These are phyloP conservation scores for Zygosaccharomyces pseudorouxii DNA, from an alignment of 805 yeast genomes.

Conservation along the genomic window DNA sequence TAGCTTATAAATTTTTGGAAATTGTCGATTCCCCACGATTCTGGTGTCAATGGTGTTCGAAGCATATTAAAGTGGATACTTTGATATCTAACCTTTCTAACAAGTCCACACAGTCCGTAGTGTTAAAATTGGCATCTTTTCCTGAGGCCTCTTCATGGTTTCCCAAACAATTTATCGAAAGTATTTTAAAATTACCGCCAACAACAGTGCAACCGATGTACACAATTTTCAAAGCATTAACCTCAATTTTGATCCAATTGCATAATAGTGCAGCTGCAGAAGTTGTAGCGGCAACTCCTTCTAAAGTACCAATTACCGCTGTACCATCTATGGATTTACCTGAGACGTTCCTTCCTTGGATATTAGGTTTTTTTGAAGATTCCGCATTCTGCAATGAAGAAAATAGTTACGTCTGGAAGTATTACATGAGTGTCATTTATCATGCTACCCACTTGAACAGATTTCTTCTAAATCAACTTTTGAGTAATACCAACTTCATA, in stretches of 20 bases:
- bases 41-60: constrained; percentile 30
- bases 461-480: constrained; percentile 14
- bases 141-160: constrained; percentile 19
- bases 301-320: constrained; percentile 9
- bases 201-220: constrained; percentile 17
- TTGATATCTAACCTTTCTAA: constrained; percentile 13
- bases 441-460: constrained; percentile 23
- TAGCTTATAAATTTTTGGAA: constrained; percentile 23
- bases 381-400: constrained; percentile 10
- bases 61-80: constrained; percentile 13
- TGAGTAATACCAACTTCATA: constrained; percentile 13
- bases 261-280: constrained; percentile 6
- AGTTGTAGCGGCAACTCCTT: constrained; percentile 9
- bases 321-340: constrained; percentile 11
- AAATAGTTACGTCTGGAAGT: constrained; percentile 28
- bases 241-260: constrained; percentile 18
- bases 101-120: constrained; percentile 24
- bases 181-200: neutral
- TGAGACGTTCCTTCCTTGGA: constrained; percentile 20
- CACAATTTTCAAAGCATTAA: constrained; percentile 25
- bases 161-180: constrained; percentile 12
- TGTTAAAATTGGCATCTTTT: constrained; percentile 22
- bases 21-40: constrained; percentile 18
- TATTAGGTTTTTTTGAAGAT: constrained; percentile 15
- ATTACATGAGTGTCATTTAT: constrained; percentile 28